Base-by-base conservation (phyloP, 805 yeast species). In the Cyberlindnera veronae region DNA sequence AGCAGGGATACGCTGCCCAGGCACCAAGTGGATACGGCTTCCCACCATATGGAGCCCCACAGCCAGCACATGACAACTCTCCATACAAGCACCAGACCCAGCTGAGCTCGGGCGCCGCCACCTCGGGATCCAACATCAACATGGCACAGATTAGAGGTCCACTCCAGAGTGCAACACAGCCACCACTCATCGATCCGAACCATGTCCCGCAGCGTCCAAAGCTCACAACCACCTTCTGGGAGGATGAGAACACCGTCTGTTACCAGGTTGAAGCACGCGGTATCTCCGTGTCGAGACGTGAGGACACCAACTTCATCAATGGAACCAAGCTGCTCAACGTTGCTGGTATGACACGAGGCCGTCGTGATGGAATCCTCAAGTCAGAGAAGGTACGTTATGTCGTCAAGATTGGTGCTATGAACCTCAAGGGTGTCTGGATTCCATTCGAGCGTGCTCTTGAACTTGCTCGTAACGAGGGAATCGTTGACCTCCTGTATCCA, bases 141-240 rank as follows among this genome's bases (percentile, higher is more conserved):
- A 44, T 46, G 44, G 38, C 51, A 1, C 41, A 38, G 29, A 41
- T 45, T 12, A 44, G 46, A 24, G 48, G 46, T 9, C 50, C 49
- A 1, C 22, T 39, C 16, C 53, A 43, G 30, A 32, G 50, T 15
- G 42, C 51, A 13, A 29, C 49, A 1, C 57, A 45, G 32, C 49
- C 54, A 2, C 48, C 46, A 16, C 14, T 52, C 20, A 35, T 49
- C 17, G 58, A 58, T 38, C 55, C 56, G n/a, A 55, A 44, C 39
- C 60, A 49, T 33, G 32, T 48, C 10, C 63, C 58, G 3, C 60
- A 68, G 36, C 39, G 46, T 8, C 86, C 84, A 8, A 67, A 81
- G 46, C 79, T 80, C 42, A 79, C 85, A 33, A 80, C 86, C 18
- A 79, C 84, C 11, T 78, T 79, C 79, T 80, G 86, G 86, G 86